Percentiles rank a stretch among this genome's conserved stretches.
phyloP scores from a whole-genome alignment of 164 flowering plant genomes.

The Magnolia changhungtana region DNA sequence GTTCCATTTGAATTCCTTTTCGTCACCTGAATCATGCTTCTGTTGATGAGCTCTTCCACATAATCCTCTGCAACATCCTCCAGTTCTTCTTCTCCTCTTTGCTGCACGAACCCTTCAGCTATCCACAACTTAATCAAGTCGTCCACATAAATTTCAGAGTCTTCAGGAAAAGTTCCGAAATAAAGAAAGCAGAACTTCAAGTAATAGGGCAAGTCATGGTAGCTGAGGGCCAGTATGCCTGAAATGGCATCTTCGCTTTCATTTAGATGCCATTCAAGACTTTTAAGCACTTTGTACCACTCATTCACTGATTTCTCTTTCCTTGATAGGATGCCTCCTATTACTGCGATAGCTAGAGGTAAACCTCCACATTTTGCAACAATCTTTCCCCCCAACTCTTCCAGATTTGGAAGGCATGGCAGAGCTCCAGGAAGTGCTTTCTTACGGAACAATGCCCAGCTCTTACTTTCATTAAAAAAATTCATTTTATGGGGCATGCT shows the following conservation, averaged over 20 bases:
- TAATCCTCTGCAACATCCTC: slow-evolving; percentile 8
- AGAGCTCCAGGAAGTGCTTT: background rate
- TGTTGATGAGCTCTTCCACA: slow-evolving; percentile 7
- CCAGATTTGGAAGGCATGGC: background rate
- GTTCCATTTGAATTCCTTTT: background rate
- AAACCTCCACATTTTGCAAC: slow-evolving; percentile 15
- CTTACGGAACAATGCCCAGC: background rate
- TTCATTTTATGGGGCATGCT: background rate
- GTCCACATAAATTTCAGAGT: background rate
- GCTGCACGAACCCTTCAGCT: slow-evolving; percentile 5
- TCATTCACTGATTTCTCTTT: slow-evolving; percentile 5
- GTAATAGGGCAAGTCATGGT: slow-evolving; percentile 14
- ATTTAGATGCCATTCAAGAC: background rate
- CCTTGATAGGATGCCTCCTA: slow-evolving; percentile 13
- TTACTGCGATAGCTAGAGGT: slow-evolving; percentile 11
- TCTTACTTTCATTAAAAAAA: background rate
- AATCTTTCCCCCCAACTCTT: background rate
- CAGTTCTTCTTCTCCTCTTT: background rate
- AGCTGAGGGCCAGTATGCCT: slow-evolving; percentile 12
- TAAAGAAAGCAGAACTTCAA: slow-evolving; percentile 14
- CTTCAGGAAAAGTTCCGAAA: slow-evolving; percentile 10
- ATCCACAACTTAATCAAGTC: slow-evolving; percentile 8
- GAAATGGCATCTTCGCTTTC: background rate
- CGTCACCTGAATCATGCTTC: slow-evolving; percentile 13
- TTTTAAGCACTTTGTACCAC: background rate